Evolutionary conservation across 2,329 filamentous ascomycete genomes (phyloP).

Genomic region (Sporothrix brunneoviolacea): DNA sequence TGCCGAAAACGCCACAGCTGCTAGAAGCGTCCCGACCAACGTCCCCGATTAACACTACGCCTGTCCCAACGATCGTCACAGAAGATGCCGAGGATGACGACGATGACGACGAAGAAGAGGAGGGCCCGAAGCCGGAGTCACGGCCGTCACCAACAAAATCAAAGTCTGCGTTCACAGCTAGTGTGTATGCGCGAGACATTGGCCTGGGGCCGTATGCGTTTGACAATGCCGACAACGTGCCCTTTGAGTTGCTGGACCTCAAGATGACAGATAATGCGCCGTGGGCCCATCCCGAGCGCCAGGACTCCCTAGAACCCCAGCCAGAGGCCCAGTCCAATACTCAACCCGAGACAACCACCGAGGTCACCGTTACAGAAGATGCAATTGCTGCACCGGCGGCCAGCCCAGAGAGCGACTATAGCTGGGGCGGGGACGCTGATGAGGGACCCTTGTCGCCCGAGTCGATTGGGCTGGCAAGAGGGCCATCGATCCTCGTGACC

Average conservation of each 20-base stretch:
- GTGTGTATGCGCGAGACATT: conserved; percentile 19
- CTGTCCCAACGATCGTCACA: neutral
- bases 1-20: too few relatives aligned
- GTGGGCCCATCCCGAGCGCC: conserved; percentile 4
- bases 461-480: conserved; percentile 29
- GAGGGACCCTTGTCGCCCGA: conserved; percentile 18
- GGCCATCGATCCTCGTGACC: conserved; percentile 23
- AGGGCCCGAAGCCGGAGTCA: neutral
- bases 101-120: neutral
- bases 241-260: neutral
- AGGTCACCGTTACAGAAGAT: neutral
- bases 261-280: neutral
- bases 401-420: conserved; percentile 6
- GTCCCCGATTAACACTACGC: neutral
- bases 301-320: neutral
- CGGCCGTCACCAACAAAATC: conserved; percentile 1
- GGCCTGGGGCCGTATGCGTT: conserved; percentile 18
- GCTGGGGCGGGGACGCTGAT: neutral
- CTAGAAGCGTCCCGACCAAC: too few relatives aligned
- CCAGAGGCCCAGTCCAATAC: neutral
- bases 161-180: conserved; percentile 17
- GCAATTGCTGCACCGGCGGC: neutral
- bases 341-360: neutral
- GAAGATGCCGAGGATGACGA: neutral
- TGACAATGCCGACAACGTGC: neutral